Base-by-base conservation (phyloP, 1,139 yeast genomes). In the Kluyveromyces sp. region DNA sequence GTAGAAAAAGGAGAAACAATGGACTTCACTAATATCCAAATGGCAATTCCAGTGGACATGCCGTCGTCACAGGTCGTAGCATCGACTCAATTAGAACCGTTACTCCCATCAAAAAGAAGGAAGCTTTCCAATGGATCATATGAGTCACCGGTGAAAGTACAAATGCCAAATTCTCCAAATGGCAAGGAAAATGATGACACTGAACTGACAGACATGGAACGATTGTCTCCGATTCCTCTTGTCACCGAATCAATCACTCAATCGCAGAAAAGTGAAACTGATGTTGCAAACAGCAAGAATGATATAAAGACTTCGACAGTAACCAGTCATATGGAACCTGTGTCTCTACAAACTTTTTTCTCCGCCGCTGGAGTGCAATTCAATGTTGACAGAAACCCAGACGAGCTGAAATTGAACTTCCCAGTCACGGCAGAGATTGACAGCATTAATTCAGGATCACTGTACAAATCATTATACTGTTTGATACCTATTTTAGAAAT, bases 351-450 rank as follows among this genome's bases (percentile, higher is more conserved):
- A 25, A 33, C 46, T 2, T 77, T 78, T 45, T 60, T 78, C 50
- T 58, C 58, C 6, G 77, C 74, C 45, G 63, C 76, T 8, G 73
- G 74, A 0, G 68, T 77, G 13, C 70, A 70, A 37, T 78, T 78
- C 51, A 74, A 70, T 50, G 77, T 77, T 50, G 78, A 75, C 48
- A 61, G 73, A 45, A 73, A 72, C 36, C 49, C 71, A 63, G 54
- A 60, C 52, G 39, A 63, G 56, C 44, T 54, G 56, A 36, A 32
- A 19, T 13, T 22, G n/a, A 30, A 36, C 13, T 46, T 43, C 35
- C 32, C 19, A n/a, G 22, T 19, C 26, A 40, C 45, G 8, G 43
- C 42, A 25, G 38, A 49, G 2, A 39, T 49, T 7, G 41, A 48
- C 3, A 13, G 34, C 2, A 29, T 53, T 6, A 41, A 50, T 15